Conservation (phyloP, 805 yeast genomes). For the Candida krabiensis region DNA sequence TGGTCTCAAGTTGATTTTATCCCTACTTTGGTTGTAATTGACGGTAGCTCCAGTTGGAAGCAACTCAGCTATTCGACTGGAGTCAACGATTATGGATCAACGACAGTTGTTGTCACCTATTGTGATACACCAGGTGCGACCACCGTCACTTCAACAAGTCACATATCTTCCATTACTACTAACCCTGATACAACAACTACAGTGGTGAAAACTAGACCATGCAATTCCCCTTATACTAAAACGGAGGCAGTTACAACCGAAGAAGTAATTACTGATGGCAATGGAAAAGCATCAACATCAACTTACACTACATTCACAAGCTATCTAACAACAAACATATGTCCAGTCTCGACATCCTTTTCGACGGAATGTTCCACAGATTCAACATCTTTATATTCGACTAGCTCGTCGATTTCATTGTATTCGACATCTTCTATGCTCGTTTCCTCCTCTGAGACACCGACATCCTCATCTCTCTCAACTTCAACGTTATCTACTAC, state of each 20-base stretch:
- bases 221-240: slow-evolving; percentile 19
- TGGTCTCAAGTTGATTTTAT: slow-evolving; percentile 11
- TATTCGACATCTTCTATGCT: neutral
- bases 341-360: neutral
- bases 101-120: slow-evolving; percentile 21
- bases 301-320: slow-evolving; percentile 4
- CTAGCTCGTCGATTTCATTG: slow-evolving; percentile 1
- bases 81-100: slow-evolving; percentile 19
- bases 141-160: slow-evolving; percentile 9
- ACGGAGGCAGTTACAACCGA: slow-evolving; percentile 8
- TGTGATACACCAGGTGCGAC: slow-evolving; percentile 23
- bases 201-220: slow-evolving; percentile 12
- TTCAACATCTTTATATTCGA: neutral
- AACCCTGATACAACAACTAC: slow-evolving; percentile 3
- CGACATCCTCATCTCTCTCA: slow-evolving; percentile 7
- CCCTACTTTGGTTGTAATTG: slow-evolving; percentile 20
- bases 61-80: slow-evolving; percentile 18
- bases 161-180: slow-evolving; percentile 11
- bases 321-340: slow-evolving; percentile 1
- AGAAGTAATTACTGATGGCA: slow-evolving; percentile 2
- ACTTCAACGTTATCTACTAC: slow-evolving; percentile 4
- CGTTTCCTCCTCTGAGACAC: slow-evolving; percentile 2
- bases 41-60: slow-evolving; percentile 21
- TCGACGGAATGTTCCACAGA: neutral
- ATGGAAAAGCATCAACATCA: slow-evolving; percentile 7